A percentile compares a stretch with the other conserved stretches of the same genome.
Conservation (phyloP, 2,329 filamentous ascomycete species). For the Cucurbitaria berberidis region DNA sequence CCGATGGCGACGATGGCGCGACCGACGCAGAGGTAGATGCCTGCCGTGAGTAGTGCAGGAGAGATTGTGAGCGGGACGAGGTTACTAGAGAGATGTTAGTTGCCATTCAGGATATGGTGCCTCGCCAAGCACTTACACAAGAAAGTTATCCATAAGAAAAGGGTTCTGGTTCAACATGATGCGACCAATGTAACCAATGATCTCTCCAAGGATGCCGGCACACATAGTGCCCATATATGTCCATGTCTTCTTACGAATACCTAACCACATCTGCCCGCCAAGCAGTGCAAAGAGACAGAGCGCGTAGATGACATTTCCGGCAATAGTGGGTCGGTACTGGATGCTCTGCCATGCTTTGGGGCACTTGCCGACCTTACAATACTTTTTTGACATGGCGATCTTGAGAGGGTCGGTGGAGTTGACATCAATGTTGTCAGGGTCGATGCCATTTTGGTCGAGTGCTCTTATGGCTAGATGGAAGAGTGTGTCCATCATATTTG, state of each 20-base stretch:
- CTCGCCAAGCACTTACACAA: constrained; percentile 51
- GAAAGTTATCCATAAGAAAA: constrained; percentile 57
- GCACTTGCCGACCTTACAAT: constrained; percentile 49
- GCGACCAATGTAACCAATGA: constrained; percentile 62
- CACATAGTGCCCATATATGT: constrained; percentile 57
- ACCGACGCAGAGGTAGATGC: constrained; percentile 61
- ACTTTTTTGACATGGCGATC: constrained; percentile 26
- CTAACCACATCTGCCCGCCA: constrained; percentile 56
- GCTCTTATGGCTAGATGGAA: constrained; percentile 9
- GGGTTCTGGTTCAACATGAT: constrained; percentile 60
- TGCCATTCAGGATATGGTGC: background rate
- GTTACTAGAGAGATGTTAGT: constrained; percentile 47
- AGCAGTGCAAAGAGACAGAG: constrained; percentile 56
- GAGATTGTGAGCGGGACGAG: constrained; percentile 62
- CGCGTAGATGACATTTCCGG: constrained; percentile 59
- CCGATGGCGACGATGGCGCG: constrained; percentile 62
- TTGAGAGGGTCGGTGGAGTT: constrained; percentile 20
- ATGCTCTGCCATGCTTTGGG: constrained; percentile 56
- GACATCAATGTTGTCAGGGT: constrained; percentile 27
- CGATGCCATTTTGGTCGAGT: constrained; percentile 24
- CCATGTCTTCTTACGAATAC: constrained; percentile 59
- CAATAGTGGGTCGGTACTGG: constrained; percentile 58
- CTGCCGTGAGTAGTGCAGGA: constrained; percentile 60
- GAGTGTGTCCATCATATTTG: constrained; percentile 8
- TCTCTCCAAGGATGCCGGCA: constrained; percentile 57